Conservation (phyloP, 768 basidiomycete species). For the Pisolithus microcarpus region DNA sequence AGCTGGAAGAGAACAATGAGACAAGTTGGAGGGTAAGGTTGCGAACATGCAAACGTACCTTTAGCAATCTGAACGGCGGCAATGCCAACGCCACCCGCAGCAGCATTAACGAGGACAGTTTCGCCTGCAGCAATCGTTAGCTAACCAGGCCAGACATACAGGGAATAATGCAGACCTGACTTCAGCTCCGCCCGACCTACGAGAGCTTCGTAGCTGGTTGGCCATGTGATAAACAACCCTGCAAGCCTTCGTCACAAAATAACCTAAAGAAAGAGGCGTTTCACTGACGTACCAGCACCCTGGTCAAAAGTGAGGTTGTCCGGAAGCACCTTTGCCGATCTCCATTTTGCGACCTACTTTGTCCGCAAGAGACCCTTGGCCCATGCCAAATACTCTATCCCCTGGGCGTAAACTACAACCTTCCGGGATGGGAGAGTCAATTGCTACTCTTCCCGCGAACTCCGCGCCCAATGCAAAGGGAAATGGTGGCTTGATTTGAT, state of each 20-base stretch:
- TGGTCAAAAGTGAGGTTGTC: conserved; percentile 73
- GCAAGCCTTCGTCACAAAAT: background rate
- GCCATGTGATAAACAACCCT: conserved; percentile 86
- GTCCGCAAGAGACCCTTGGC: conserved; percentile 78
- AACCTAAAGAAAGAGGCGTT: background rate
- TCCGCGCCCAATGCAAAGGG: conserved; percentile 85
- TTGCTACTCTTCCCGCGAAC: conserved; percentile 73
- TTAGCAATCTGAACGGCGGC: conserved; percentile 91
- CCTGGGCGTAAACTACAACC: conserved; percentile 76
- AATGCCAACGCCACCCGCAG: conserved; percentile 94
- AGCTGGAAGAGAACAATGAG: conserved; percentile 33
- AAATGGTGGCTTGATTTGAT: conserved; percentile 75
- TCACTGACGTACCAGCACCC: conserved; percentile 56
- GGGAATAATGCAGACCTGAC: conserved; percentile 41
- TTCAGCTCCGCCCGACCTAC: conserved; percentile 79
- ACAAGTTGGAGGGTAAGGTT: background rate
- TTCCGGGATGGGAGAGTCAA: conserved; percentile 65
- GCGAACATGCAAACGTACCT: conserved; percentile 36
- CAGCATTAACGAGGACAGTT: conserved; percentile 88
- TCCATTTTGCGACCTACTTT: conserved; percentile 51
- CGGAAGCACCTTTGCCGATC: conserved; percentile 58
- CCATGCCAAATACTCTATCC: conserved; percentile 81
- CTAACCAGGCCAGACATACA: background rate
- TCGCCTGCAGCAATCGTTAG: conserved; percentile 47
- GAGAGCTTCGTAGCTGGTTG: conserved; percentile 88